Percentiles rank a stretch among this genome's conserved stretches.
phyloP scores from a whole-genome alignment of 2,329 filamentous ascomycete genomes.

The Claviceps quebecensis region DNA sequence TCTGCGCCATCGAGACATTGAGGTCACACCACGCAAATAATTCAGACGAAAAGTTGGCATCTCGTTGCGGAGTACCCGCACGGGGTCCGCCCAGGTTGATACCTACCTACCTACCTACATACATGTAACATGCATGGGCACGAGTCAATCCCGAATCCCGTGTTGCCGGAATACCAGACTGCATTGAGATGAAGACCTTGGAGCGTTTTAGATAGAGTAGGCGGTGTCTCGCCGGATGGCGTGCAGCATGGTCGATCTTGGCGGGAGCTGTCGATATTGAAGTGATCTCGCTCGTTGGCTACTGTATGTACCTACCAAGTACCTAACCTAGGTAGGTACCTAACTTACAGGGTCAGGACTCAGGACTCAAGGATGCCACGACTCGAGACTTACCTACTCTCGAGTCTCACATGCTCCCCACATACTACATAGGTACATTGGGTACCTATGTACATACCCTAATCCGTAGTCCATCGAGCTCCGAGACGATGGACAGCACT shows the following conservation, averaged over 20 bases:
- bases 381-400: too few relatives aligned
- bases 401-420: background rate
- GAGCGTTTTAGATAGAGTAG: background rate
- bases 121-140: background rate
- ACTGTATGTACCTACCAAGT: too few relatives aligned
- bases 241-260: background rate
- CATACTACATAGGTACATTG: too few relatives aligned
- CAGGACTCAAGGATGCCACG: too few relatives aligned
- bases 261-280: background rate
- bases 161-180: background rate
- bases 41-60: background rate
- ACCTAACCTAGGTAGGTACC: too few relatives aligned
- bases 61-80: too few relatives aligned
- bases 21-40: background rate
- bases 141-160: background rate
- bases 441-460: too few relatives aligned
- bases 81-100: too few relatives aligned
- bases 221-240: background rate
- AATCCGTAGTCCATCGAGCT: conserved; percentile 5
- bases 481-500: background rate
- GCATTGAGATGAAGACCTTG: background rate
- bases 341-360: too few relatives aligned
- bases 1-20: background rate
- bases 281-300: background rate
- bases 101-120: too few relatives aligned